These are phyloP conservation scores for Fusarium secorum DNA, from an alignment of 2,329 filamentous ascomycete genomes.

Conservation along the genomic window DNA sequence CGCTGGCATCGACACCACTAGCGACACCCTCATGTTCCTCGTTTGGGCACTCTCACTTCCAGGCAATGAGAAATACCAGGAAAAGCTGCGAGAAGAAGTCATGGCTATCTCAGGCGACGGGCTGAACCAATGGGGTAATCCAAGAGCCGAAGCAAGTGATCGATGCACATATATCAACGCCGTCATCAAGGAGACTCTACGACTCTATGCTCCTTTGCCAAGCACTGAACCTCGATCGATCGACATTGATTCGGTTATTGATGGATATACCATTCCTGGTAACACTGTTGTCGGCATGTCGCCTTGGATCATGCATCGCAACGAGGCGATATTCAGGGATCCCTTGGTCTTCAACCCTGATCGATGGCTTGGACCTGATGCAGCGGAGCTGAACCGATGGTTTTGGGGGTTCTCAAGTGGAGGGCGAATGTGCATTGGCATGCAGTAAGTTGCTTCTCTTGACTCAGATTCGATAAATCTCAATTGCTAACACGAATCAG, in stretches of 20 bases:
- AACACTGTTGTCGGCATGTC: constrained; percentile 41
- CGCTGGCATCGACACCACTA: constrained; percentile 62
- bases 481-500: background rate
- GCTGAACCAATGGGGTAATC: constrained; percentile 38
- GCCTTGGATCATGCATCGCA: constrained; percentile 40
- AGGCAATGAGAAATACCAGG: constrained; percentile 52
- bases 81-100: constrained; percentile 54
- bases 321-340: constrained; percentile 36
- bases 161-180: constrained; percentile 55
- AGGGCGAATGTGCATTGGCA: constrained; percentile 38
- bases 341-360: constrained; percentile 40
- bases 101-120: constrained; percentile 35
- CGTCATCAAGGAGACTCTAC: constrained; percentile 59
- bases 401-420: constrained; percentile 41
- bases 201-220: constrained; percentile 60
- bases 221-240: constrained; percentile 57
- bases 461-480: fast-evolving
- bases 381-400: constrained; percentile 33
- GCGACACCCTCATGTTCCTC: constrained; percentile 59
- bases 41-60: constrained; percentile 59
- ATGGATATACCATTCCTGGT: constrained; percentile 38
- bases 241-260: constrained; percentile 18
- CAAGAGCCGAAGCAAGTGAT: constrained; percentile 48
- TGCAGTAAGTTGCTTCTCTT: constrained; percentile 30
- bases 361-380: constrained; percentile 36